Percentiles rank a stretch among this genome's conserved stretches.
Evolutionary conservation across 768 basidiomycete species (phyloP).

Genomic region (Suillus occidentalis): DNA sequence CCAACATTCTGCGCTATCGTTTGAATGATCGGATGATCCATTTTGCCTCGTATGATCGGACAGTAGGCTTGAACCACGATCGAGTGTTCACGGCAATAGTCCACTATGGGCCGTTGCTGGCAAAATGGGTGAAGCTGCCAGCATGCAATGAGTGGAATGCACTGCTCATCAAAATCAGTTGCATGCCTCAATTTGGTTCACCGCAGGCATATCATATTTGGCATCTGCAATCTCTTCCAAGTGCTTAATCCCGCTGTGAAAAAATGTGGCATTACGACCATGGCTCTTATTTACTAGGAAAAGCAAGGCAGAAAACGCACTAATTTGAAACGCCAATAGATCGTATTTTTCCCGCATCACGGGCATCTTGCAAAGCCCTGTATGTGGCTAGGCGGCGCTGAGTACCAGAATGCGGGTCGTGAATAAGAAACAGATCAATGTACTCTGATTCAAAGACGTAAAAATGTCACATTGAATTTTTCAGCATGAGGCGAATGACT

Average conservation of each 20-base stretch:
- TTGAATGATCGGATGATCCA: constrained; percentile 54
- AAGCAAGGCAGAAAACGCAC: constrained; percentile 38
- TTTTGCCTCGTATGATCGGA: constrained; percentile 63
- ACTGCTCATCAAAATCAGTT: not conserved
- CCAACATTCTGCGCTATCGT: constrained; percentile 60
- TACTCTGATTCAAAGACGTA: constrained; percentile 40
- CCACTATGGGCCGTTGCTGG: constrained; percentile 77
- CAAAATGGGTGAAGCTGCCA: constrained; percentile 76
- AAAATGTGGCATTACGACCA: not conserved
- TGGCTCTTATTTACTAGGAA: not conserved
- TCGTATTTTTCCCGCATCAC: constrained; percentile 62
- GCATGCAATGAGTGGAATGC: constrained; percentile 3
- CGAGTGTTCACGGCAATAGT: constrained; percentile 61
- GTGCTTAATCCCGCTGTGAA: constrained; percentile 64
- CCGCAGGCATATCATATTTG: constrained; percentile 62
- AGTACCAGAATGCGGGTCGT: constrained; percentile 66
- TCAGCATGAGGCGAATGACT: constrained; percentile 17
- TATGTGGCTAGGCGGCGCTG: constrained; percentile 69
- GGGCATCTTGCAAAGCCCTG: constrained; percentile 65
- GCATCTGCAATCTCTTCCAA: constrained; percentile 70
- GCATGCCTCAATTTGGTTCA: constrained; percentile 81
- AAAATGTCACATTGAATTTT: not conserved
- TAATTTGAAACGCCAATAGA: constrained; percentile 85
- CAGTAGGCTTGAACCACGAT: constrained; percentile 77
- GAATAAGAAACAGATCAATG: constrained; percentile 77